Evolutionary conservation across 495 filamentous ascomycete species (phyloP), one percentile per base, ranked within the genome.

Genomic region (Hypomontagnella submonticulosa): DNA sequence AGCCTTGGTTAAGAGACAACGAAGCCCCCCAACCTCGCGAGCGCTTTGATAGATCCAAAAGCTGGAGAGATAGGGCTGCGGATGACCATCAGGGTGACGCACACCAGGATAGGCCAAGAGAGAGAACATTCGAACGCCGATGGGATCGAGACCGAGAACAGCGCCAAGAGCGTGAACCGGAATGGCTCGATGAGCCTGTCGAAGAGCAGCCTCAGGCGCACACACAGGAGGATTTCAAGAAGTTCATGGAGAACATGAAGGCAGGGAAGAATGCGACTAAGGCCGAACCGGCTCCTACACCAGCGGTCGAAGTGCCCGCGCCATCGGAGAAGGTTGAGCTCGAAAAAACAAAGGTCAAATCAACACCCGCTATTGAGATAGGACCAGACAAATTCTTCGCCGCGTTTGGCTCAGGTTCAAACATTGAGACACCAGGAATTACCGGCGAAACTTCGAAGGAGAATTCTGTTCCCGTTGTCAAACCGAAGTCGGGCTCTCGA

Each of bases 211-310:
- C 82, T 42, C 86, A 87, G 56, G 87, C 82, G 13, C 91, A 90
- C 71, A 96, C 90, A 8, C 89, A 90, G 71, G 92, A 96, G 70
- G 92, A 98, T 55, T 98, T 99, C 74, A 89, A 97, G 76, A 89
- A 89, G 60, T 99, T 96, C 87, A 97, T 97, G 78, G 91, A 95
- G 66, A 81, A 79, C 48, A 96, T 96, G 93, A 97, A 94, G 74
- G 87, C 88, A 23, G 77, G 74, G 49, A 76, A 74, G 76, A 80
- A 71, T 57, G 76, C 69, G 50, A 66, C 66, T 71, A 71, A 72
- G 74, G 57, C 62, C 20, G 46, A 63, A 12, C 63, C 63, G 71
- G 76, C 32, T 78, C 77, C 69, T 74, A 74, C 47, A 60, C 38
- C 58, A 12, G 42, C 46, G 27, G 53, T 54, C n/a, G 61, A 63